Conservation (phyloP, 148 eudicot species). For the Fagopyrum tataricum region DNA sequence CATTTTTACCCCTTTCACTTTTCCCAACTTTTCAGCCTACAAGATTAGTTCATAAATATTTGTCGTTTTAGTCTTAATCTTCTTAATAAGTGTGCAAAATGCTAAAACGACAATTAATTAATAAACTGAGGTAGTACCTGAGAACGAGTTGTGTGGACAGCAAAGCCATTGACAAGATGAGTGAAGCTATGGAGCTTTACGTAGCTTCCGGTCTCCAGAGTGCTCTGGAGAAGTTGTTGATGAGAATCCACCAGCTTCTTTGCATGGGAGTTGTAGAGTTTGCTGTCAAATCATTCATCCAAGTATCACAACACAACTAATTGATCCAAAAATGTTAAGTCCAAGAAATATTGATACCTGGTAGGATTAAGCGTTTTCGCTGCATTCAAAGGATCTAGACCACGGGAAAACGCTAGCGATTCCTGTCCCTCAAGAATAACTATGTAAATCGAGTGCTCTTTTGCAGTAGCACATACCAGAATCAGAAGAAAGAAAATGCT, state of each 20-base stretch:
- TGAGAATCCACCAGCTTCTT: constrained; percentile 49
- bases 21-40: constrained; percentile 50
- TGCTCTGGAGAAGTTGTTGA: constrained; percentile 49
- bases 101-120: too few relatives aligned
- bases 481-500: not conserved
- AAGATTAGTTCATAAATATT: too few relatives aligned
- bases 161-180: constrained; percentile 75
- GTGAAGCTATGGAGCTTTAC: constrained; percentile 77
- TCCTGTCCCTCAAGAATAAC: constrained; percentile 3
- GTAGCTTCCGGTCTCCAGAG: constrained; percentile 47
- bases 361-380: not conserved
- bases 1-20: constrained; percentile 44
- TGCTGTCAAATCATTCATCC: constrained; percentile 24
- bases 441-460: constrained; percentile 10
- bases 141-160: constrained; percentile 67
- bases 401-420: not conserved
- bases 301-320: not conserved
- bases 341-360: not conserved
- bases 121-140: too few relatives aligned
- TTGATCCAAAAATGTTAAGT: not conserved
- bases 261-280: constrained; percentile 52
- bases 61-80: too few relatives aligned
- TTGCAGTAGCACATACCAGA: not conserved
- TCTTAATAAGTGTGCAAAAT: too few relatives aligned
- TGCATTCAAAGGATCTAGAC: constrained; percentile 3